Percentiles rank a stretch among this genome's conserved stretches.
phyloP scores from a whole-genome alignment of 495 filamentous ascomycete genomes.

The Trichocladium antarcticum region DNA sequence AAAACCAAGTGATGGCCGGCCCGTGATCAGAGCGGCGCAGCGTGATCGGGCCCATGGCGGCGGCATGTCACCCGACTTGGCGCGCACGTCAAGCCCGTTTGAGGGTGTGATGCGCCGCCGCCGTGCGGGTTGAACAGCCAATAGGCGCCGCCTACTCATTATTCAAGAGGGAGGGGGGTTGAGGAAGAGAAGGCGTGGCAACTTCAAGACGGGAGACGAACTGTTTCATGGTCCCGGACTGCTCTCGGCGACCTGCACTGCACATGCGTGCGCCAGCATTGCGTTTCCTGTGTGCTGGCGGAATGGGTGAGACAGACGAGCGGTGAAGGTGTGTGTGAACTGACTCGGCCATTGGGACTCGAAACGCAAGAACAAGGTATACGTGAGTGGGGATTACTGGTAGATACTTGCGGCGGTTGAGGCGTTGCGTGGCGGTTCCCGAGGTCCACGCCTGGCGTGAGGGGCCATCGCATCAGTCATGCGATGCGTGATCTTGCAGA shows the following conservation, averaged over 20 bases:
- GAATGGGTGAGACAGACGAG: conserved; percentile 12
- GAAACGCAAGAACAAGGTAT: too few species aligned
- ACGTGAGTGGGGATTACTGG: not conserved
- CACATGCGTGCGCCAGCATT: not conserved
- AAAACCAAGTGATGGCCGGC: not conserved
- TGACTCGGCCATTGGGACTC: too few species aligned
- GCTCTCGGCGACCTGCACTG: conserved; percentile 6
- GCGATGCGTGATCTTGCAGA: not conserved
- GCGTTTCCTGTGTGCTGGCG: not conserved
- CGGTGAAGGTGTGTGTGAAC: conserved; percentile 13
- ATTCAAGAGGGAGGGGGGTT: too few species aligned
- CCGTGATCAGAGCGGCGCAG: conserved; percentile 2
- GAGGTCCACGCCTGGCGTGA: too few species aligned
- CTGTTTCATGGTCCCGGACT: not conserved
- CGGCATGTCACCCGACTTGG: conserved; percentile 5
- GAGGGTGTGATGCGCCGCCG: not conserved
- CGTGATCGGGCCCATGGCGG: conserved; percentile 2
- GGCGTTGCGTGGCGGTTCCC: too few species aligned
- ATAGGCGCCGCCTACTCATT: too few species aligned
- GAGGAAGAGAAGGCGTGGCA: too few species aligned
- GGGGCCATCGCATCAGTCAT: not conserved
- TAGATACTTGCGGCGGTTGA: not conserved
- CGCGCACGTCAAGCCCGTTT: not conserved
- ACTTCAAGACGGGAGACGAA: too few species aligned
- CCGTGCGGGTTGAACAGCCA: too few species aligned